phyloP scores from a whole-genome alignment of 495 filamentous ascomycete genomes.

The Monascus purpureus region DNA sequence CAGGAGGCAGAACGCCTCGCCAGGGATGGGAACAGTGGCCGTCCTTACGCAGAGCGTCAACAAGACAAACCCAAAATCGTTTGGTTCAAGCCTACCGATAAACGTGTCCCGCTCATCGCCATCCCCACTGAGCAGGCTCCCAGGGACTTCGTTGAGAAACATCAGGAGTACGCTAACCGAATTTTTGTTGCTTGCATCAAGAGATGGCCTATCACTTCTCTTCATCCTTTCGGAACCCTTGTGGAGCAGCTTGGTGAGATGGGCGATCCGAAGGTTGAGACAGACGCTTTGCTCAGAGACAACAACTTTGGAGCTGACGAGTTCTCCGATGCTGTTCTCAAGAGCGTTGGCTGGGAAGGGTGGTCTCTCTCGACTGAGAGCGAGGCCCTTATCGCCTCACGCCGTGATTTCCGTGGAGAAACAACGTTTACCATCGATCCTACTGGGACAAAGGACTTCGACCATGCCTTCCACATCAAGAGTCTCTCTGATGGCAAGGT shows the following conservation, averaged over 20 bases:
- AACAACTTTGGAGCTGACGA: constrained; percentile 98
- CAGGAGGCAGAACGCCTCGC: constrained; percentile 92
- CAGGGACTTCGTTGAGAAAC: constrained; percentile 95
- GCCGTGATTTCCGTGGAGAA: constrained; percentile 84
- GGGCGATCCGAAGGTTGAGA: constrained; percentile 93
- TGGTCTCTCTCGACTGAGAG: constrained; percentile 78
- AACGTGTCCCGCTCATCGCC: constrained; percentile 92
- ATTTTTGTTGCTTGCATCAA: constrained; percentile 99
- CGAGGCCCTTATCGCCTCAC: constrained; percentile 55
- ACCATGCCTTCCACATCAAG: constrained; percentile 87
- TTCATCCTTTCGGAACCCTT: constrained; percentile 94
- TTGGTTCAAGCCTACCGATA: constrained; percentile 99
- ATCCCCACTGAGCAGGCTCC: constrained; percentile 97
- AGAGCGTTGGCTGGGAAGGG: constrained; percentile 81
- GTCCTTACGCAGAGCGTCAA: constrained; percentile 67
- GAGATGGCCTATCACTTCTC: constrained; percentile 97
- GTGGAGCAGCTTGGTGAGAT: constrained; percentile 96
- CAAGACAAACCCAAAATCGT: constrained; percentile 99
- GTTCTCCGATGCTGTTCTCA: constrained; percentile 89
- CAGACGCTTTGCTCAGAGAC: constrained; percentile 88
- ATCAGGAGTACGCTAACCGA: constrained; percentile 90
- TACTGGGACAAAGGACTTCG: constrained; percentile 67
- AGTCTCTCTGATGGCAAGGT: constrained; percentile 65
- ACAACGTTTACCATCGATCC: constrained; percentile 86
- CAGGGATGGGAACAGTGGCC: constrained; percentile 65